These are phyloP conservation scores for Bonia amplexicaulis DNA, from an alignment of 176 grass and related monocot genomes.

Conservation along the genomic window DNA sequence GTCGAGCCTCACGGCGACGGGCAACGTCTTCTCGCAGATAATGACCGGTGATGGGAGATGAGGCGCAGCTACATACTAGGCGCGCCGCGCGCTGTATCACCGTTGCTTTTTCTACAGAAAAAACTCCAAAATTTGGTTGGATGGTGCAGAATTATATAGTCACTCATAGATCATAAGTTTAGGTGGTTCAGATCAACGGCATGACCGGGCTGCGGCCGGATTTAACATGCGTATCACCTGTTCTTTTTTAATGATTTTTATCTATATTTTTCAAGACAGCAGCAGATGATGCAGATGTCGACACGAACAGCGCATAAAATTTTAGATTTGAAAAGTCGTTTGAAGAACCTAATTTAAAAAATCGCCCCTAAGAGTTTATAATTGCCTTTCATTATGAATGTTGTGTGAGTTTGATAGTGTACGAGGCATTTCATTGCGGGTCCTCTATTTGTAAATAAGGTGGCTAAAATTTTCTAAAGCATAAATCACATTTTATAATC, in stretches of 20 bases:
- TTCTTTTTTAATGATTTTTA: no score
- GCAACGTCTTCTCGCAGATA: constrained; percentile 31
- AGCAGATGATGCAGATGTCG: rapidly evolving
- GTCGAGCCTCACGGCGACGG: neutral
- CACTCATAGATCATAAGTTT: neutral
- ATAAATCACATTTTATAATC: no score
- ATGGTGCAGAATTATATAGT: neutral
- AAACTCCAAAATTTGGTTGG: neutral
- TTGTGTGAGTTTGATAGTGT: neutral
- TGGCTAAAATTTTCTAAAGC: no score
- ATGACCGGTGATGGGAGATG: constrained; percentile 25
- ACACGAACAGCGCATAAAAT: no score
- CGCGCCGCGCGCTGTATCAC: neutral
- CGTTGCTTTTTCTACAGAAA: neutral
- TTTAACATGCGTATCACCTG: no score
- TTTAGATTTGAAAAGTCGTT: no score
- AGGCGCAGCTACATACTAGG: neutral
- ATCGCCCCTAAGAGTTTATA: neutral
- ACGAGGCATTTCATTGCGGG: neutral
- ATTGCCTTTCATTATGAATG: neutral
- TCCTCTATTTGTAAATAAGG: no score
- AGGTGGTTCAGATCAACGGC: neutral
- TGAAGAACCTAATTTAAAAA: no score
- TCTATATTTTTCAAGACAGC: no score
- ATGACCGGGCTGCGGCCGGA: no score